phyloP scores from a whole-genome alignment of 805 yeast species.

The Spencermartinsiella europaea region DNA sequence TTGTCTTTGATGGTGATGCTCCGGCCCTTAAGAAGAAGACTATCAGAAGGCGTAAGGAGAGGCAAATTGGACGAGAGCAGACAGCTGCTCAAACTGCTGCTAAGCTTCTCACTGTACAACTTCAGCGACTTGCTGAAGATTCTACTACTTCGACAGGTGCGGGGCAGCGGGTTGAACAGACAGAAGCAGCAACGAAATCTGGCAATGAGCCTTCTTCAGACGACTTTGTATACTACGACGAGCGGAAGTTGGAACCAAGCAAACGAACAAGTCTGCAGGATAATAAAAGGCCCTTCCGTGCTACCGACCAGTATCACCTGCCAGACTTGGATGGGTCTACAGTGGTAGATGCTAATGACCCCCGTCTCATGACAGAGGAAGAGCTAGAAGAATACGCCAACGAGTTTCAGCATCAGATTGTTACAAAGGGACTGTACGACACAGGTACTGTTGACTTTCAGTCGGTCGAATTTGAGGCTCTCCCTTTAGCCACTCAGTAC shows the following conservation, averaged over 20 bases:
- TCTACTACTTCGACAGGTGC: neutral
- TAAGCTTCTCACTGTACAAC: slow-evolving; percentile 69
- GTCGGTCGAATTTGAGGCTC: slow-evolving; percentile 64
- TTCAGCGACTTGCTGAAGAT: slow-evolving; percentile 51
- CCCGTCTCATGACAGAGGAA: slow-evolving; percentile 66
- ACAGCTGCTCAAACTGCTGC: slow-evolving; percentile 72
- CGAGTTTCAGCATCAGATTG: slow-evolving; percentile 52
- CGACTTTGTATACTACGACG: slow-evolving; percentile 32
- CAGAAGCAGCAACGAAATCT: neutral
- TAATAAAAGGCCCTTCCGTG: slow-evolving; percentile 35
- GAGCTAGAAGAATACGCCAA: slow-evolving; percentile 60
- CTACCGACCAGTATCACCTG: slow-evolving; percentile 78
- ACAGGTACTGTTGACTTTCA: slow-evolving; percentile 67
- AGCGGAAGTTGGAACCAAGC: slow-evolving; percentile 34
- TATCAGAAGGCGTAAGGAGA: slow-evolving; percentile 62
- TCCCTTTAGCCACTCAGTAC: slow-evolving; percentile 86
- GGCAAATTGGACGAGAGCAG: slow-evolving; percentile 69
- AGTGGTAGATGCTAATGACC: slow-evolving; percentile 50
- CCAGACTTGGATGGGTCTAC: slow-evolving; percentile 52
- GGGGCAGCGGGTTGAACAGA: neutral
- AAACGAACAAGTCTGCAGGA: neutral
- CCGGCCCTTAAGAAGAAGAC: slow-evolving; percentile 78
- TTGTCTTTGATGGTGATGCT: slow-evolving; percentile 95
- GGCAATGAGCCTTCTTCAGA: slow-evolving; percentile 25
- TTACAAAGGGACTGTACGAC: slow-evolving; percentile 33